Conservation (phyloP, 2,329 filamentous ascomycete genomes). For the Whalleya microplaca region DNA sequence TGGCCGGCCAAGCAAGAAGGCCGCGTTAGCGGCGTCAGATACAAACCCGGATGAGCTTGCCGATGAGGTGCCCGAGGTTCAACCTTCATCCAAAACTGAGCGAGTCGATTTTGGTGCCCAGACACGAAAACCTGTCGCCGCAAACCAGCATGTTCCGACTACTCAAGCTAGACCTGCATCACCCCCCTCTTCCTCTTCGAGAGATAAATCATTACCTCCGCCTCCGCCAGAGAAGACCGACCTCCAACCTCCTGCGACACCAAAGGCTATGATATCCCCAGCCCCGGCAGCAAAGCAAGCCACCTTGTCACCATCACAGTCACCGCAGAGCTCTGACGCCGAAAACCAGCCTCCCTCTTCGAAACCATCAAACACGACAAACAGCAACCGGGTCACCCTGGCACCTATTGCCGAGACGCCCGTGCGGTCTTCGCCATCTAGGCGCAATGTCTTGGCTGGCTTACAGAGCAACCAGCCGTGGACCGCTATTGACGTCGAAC, state of each 20-base stretch:
- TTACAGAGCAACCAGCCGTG: slow-evolving; percentile 66
- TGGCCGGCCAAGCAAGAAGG: slow-evolving; percentile 40
- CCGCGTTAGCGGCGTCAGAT: slow-evolving; percentile 36
- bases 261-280: slow-evolving; percentile 46
- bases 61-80: slow-evolving; percentile 22
- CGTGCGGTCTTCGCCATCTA: slow-evolving; percentile 62
- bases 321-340: slow-evolving; percentile 77
- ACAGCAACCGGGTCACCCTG: slow-evolving; percentile 52
- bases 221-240: slow-evolving; percentile 31
- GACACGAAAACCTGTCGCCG: slow-evolving; percentile 1
- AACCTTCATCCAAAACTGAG: slow-evolving; percentile 23
- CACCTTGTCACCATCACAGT: slow-evolving; percentile 64
- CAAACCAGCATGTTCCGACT: slow-evolving; percentile 25
- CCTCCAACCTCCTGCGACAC: slow-evolving; percentile 45
- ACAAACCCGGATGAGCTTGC: slow-evolving; percentile 27
- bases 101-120: slow-evolving; percentile 29
- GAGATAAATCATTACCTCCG: slow-evolving; percentile 35
- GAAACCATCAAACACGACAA: slow-evolving; percentile 53
- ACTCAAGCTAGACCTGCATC: slow-evolving; percentile 14
- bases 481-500: slow-evolving; percentile 76
- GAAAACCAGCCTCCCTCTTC: slow-evolving; percentile 79
- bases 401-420: slow-evolving; percentile 53
- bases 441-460: slow-evolving; percentile 58
- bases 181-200: slow-evolving; percentile 17
- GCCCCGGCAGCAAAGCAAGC: slow-evolving; percentile 56